Evolutionary conservation across 257 asterid genomes (phyloP), one percentile per base, ranked within the genome.

Genomic region (Jacaranda mimosifolia): DNA sequence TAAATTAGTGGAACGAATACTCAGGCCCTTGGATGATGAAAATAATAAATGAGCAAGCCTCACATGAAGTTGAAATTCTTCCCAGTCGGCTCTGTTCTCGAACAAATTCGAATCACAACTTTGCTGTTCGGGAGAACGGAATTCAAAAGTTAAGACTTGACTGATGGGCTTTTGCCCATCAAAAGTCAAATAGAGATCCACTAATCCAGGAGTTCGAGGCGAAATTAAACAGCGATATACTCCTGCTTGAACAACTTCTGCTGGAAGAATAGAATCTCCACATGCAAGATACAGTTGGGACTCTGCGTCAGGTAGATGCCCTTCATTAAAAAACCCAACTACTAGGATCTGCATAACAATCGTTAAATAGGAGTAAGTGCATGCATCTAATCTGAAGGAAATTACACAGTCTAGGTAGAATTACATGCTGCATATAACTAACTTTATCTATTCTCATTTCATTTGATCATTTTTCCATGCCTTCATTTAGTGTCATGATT

Each of bases 101-200:
- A 46, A 65, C 70, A 89, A 78, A 75, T 71, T 36, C 21, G 69
- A 66, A 68, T 75, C 68, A 26, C 32, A 26, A 18, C 48, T 74
- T 9, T 83, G 69, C 71, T 83, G 82, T 70, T 63, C 46, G 48
- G 97, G 96, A 81, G 91, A 85, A 77, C 89, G 95, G 60, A 90
- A 89, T 75, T 93, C 99, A 84, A 90, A 96, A 55, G 77, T 79
- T 65, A 90, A 73, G 57, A 89, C 88, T 87, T 91, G 91, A 84
- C 98, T 96, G 77, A 93, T 85, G 17, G 98, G 97, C 35, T 55
- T 87, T 53, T 72, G 89, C 49, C 98, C 99, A 70, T 96, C 96
- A 60, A 87, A 79, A 56, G 97, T 93, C 84, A 96, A 78, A 84
- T 83, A 96, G 13, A 96, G 85, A 76, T 87, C 85, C 73, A 83